These are phyloP conservation scores for Colletotrichum lentis DNA, from an alignment of 2,329 filamentous ascomycete genomes.

Conservation along the genomic window DNA sequence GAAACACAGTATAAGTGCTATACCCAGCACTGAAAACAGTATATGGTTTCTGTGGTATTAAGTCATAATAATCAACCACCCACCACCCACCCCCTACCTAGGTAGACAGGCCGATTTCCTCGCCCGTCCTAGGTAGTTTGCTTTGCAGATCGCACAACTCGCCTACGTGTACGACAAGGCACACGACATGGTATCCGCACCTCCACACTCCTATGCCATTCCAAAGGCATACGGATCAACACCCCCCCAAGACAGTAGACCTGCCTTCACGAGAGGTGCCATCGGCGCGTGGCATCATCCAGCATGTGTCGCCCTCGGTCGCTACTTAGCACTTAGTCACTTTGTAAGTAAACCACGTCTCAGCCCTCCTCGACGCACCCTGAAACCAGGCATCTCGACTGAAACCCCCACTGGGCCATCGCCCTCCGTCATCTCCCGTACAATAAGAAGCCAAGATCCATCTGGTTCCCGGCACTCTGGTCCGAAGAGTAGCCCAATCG, in stretches of 20 bases:
- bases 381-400: neutral
- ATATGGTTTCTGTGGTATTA: no score
- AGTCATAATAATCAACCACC: no score
- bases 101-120: neutral
- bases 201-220: neutral
- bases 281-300: neutral
- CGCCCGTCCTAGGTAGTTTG: neutral
- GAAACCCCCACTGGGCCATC: neutral
- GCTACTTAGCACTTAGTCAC: neutral
- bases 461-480: conserved; percentile 25
- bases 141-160: conserved; percentile 3
- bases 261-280: neutral
- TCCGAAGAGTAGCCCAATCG: conserved; percentile 15
- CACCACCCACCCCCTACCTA: no score
- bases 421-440: neutral
- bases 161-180: neutral
- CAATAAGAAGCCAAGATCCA: neutral
- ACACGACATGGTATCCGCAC: neutral
- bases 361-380: neutral
- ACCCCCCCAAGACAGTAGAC: neutral
- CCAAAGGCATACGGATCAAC: neutral
- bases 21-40: no score
- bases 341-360: neutral
- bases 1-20: no score
- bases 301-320: neutral